Conservation (phyloP, 2,329 filamentous ascomycete species). For the Botrytis hyacinthi region DNA sequence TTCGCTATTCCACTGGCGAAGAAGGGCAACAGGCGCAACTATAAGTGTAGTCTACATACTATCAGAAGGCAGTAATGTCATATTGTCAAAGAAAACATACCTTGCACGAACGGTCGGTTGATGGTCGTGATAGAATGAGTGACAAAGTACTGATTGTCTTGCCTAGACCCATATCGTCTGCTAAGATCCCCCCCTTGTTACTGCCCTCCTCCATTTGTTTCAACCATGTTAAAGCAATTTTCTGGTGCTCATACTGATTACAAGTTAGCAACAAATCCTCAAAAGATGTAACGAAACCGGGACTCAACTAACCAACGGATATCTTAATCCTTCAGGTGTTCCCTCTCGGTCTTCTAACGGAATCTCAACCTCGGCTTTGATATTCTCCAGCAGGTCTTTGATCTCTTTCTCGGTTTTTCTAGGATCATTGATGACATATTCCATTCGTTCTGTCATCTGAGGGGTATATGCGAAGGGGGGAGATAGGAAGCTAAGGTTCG, state of each 20-base stretch:
- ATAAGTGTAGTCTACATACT: conserved; percentile 69
- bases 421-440: conserved; percentile 43
- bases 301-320: conserved; percentile 47
- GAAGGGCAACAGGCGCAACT: conserved; percentile 73
- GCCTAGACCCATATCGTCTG: conserved; percentile 80
- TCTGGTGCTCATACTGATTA: conserved; percentile 70
- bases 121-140: conserved; percentile 57
- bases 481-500: conserved; percentile 32
- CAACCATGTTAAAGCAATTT: conserved; percentile 74
- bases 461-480: conserved; percentile 39
- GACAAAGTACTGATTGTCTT: conserved; percentile 83
- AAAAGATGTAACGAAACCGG: neutral
- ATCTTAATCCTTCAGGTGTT: conserved; percentile 67
- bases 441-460: conserved; percentile 28
- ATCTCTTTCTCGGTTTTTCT: conserved; percentile 63
- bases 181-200: conserved; percentile 73
- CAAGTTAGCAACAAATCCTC: conserved; percentile 22
- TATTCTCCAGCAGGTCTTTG: conserved; percentile 67
- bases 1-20: conserved; percentile 83
- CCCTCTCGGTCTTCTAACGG: conserved; percentile 60
- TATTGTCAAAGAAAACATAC: conserved; percentile 24
- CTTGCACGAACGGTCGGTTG: conserved; percentile 47
- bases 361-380: conserved; percentile 68
- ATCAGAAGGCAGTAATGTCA: conserved; percentile 20
- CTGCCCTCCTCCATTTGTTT: conserved; percentile 68